Base-by-base conservation (phyloP, 306 rosid species). In the Geum urbanum region DNA sequence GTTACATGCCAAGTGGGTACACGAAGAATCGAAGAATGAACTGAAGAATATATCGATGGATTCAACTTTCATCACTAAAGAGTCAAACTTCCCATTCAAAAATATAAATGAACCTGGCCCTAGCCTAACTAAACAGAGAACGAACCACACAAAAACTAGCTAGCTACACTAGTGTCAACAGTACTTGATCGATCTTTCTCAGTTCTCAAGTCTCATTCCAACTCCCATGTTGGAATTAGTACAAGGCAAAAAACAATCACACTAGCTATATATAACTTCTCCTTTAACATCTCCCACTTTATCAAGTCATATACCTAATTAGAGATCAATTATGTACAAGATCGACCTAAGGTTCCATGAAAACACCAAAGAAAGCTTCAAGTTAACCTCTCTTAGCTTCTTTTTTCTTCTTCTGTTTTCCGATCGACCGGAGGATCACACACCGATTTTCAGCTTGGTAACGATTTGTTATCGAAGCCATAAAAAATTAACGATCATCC, bases 231-330 rank as follows among this genome's bases (percentile, higher is more conserved):
- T 68, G 62, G 50, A 52, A 67, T 78, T 43, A 73, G 66, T 63
- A 18, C 66, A 65, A 45, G 37, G 76, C 59, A 74, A 73, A 77
- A 20, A 22, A 69, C 64, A 64, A 70, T 66, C 63, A 32, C 37
- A 32, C 37, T 32, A 32, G 37, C 37, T 32, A 32, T 24, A 24
- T 24, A 24, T 24, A 20, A 0, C 55, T 62, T 39, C 39, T 77
- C 35, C 52, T 15, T 56, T 48, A 4, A 22, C 51, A 45, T 67
- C 59, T 59, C 50, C 15, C 51, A 14, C 48, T 74, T 32, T 20
- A 70, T 39, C 46, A 82, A 59, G 96, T 84, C 82, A 82, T 76
- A 64, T 76, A 64, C 86, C 89, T 76, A 82, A 76, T 81, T 72
- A 83, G 77, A 71, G 67, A 70, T 45, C 66, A 70, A 69, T 77